Evolutionary conservation across 2,329 filamentous ascomycete species (phyloP).

Genomic region (Daldinia sp.): DNA sequence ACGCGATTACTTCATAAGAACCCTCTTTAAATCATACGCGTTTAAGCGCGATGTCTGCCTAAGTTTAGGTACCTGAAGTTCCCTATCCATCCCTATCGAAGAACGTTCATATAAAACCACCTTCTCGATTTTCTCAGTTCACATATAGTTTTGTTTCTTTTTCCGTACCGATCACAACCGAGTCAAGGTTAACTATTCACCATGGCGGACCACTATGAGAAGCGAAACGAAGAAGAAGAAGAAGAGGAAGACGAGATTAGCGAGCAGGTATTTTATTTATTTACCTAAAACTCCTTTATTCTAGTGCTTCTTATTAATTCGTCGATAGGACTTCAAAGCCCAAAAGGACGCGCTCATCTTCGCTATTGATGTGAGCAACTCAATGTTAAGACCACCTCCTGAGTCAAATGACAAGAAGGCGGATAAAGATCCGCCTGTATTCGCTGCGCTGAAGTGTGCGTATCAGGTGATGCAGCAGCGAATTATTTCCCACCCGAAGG

Average conservation of each 20-base stretch:
- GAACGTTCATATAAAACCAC: neutral
- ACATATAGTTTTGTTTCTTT: neutral
- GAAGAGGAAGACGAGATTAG: conserved; percentile 72
- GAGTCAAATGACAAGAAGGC: conserved; percentile 75
- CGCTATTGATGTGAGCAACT: conserved; percentile 88
- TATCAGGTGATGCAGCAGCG: conserved; percentile 97
- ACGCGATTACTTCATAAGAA: conserved; percentile 33
- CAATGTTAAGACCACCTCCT: conserved; percentile 79
- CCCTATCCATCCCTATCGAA: neutral
- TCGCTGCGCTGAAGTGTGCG: conserved; percentile 90
- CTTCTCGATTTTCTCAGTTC: neutral
- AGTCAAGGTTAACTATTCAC: neutral
- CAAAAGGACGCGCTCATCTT: conserved; percentile 99
- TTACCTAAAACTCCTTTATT: too few species aligned
- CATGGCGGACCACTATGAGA: conserved; percentile 54
- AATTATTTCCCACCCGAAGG: conserved; percentile 94
- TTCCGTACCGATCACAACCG: neutral
- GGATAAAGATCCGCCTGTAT: conserved; percentile 78
- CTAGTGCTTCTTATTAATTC: conserved; percentile 6
- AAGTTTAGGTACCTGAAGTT: conserved; percentile 1
- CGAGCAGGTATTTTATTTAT: conserved; percentile 60
- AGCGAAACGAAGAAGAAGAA: conserved; percentile 70
- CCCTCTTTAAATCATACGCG: conserved; percentile 34
- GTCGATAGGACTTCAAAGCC: conserved; percentile 78
- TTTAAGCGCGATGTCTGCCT: conserved; percentile 42